These are phyloP conservation scores for Carex parvula DNA, from an alignment of 176 grass and related monocot species.

Conservation along the genomic window DNA sequence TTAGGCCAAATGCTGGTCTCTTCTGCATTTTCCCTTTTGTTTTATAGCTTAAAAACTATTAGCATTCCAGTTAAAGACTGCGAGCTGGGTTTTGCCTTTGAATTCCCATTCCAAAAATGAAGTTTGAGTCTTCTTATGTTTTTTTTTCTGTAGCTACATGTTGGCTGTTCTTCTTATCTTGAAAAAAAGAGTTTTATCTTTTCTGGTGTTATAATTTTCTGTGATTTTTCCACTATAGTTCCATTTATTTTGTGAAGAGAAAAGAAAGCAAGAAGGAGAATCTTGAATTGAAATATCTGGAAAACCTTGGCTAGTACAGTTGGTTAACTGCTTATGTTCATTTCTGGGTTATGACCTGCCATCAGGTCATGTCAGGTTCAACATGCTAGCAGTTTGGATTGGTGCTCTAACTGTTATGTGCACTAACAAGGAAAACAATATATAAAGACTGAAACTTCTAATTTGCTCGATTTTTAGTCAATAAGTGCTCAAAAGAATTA, in stretches of 20 bases:
- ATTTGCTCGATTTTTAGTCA: background rate
- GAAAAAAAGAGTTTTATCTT: background rate
- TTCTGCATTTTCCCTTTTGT: background rate
- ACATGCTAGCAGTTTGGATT: background rate
- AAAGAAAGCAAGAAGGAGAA: background rate
- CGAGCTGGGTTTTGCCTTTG: conserved; percentile 3
- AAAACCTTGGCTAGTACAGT: background rate
- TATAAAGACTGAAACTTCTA: background rate
- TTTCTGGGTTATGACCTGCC: background rate
- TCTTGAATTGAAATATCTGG: background rate
- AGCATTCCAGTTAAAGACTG: background rate
- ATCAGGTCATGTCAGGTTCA: background rate
- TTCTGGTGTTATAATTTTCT: background rate
- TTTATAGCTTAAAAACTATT: background rate
- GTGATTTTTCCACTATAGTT: background rate
- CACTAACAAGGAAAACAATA: background rate
- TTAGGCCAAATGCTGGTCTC: background rate
- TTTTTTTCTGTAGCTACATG: background rate
- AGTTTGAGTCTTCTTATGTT: background rate
- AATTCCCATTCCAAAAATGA: background rate
- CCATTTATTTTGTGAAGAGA: background rate
- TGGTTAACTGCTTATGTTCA: background rate
- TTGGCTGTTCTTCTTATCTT: background rate
- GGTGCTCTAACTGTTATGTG: background rate
- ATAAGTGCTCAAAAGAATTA: background rate